Percentiles rank a stretch among this genome's conserved stretches.
These are phyloP conservation scores for Dacryopinax primogenitus DNA, from an alignment of 768 basidiomycete genomes.

Conservation along the genomic window DNA sequence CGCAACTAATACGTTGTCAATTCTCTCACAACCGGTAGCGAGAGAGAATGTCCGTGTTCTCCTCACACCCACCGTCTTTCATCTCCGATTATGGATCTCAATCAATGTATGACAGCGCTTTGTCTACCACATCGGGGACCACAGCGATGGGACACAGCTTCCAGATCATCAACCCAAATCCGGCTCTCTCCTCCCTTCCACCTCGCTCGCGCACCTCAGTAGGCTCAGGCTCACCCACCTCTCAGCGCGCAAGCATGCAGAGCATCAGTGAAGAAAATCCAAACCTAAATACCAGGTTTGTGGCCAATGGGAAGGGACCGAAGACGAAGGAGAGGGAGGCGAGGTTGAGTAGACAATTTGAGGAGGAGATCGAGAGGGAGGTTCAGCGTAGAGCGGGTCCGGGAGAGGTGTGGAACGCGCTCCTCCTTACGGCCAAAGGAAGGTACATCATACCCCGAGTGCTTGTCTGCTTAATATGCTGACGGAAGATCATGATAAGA, in stretches of 20 bases:
- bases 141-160: conserved; percentile 1
- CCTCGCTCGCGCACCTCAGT: not conserved
- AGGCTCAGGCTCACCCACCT: not conserved
- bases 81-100: not conserved
- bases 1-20: not conserved
- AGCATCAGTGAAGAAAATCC: not conserved
- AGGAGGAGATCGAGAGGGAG: not conserved
- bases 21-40: not conserved
- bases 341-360: not conserved
- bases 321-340: not conserved
- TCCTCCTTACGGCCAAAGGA: not conserved
- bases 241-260: not conserved
- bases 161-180: conserved; percentile 3
- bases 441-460: not conserved
- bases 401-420: not conserved
- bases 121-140: not conserved
- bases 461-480: not conserved
- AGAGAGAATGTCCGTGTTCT: conserved; percentile 8
- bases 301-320: not conserved
- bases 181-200: not conserved
- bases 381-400: not conserved
- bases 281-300: not conserved
- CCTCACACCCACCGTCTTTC: conserved; percentile 1
- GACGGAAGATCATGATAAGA: not conserved
- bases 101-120: conserved; percentile 2